Percentiles rank a stretch among this genome's conserved stretches.
phyloP scores from a whole-genome alignment of 768 basidiomycete species.

The Suillus bovinus region DNA sequence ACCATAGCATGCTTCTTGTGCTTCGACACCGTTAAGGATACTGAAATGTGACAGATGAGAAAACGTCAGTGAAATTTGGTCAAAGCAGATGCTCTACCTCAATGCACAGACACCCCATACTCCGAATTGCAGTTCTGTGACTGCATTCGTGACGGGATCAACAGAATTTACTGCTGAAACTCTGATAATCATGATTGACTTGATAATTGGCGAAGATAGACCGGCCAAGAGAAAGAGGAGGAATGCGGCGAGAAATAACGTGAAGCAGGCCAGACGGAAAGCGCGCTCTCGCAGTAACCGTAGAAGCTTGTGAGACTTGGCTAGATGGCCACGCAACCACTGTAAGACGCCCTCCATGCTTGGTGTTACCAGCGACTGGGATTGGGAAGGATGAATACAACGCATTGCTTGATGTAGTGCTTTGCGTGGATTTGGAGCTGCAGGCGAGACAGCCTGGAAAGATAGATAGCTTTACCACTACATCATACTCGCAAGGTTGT shows the following conservation, averaged over 20 bases:
- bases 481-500: not conserved
- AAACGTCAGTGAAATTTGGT: slow-evolving; percentile 4
- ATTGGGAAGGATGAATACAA: not conserved
- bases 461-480: not conserved
- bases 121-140: slow-evolving; percentile 68
- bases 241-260: slow-evolving; percentile 59
- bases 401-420: not conserved
- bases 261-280: slow-evolving; percentile 47
- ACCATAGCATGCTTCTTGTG: slow-evolving; percentile 52
- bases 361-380: not conserved
- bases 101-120: slow-evolving; percentile 81
- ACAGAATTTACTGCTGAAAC: slow-evolving; percentile 35
- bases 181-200: slow-evolving; percentile 60
- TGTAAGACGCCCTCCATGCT: not conserved
- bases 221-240: slow-evolving; percentile 76
- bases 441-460: not conserved
- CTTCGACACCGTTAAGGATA: not conserved
- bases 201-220: slow-evolving; percentile 74
- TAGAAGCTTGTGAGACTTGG: slow-evolving; percentile 12
- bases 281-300: slow-evolving; percentile 46
- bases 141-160: slow-evolving; percentile 48
- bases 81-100: slow-evolving; percentile 34
- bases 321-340: not conserved
- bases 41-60: slow-evolving; percentile 11
- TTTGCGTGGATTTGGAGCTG: not conserved